These are phyloP conservation scores for Tetrahymena borealis DNA, from an alignment of 73 alveolate species.

Conservation along the genomic window DNA sequence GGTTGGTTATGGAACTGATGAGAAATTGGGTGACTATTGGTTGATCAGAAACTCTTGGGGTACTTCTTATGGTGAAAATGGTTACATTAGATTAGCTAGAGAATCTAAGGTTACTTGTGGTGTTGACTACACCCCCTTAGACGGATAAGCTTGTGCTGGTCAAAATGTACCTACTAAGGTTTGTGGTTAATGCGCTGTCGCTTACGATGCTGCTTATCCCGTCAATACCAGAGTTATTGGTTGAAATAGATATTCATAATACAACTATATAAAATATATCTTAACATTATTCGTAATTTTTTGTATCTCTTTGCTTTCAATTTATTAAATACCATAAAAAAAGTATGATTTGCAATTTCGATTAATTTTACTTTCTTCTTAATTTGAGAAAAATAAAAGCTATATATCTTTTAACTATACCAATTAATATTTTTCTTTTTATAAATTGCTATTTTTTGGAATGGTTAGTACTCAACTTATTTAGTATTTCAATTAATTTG, in stretches of 20 bases:
- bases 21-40: constrained; percentile 52
- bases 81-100: constrained; percentile 31
- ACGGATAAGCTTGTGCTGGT: constrained; percentile 45
- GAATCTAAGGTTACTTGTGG: constrained; percentile 39
- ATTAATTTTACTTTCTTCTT: too few species aligned
- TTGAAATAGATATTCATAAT: neutral
- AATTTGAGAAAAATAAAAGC: too few species aligned
- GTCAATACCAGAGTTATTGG: neutral
- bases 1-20: constrained; percentile 42
- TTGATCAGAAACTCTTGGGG: constrained; percentile 58
- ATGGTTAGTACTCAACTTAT: too few species aligned
- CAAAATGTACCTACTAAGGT: constrained; percentile 29
- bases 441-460: too few species aligned
- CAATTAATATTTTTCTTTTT: too few species aligned
- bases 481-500: too few species aligned
- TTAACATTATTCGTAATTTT: too few species aligned
- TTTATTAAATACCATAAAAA: too few species aligned
- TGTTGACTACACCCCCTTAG: constrained; percentile 35
- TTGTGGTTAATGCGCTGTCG: constrained; percentile 43
- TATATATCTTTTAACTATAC: too few species aligned
- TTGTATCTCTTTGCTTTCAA: too few species aligned
- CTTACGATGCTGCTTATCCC: constrained; percentile 15
- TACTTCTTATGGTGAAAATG: constrained; percentile 45
- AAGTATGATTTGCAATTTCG: too few species aligned
- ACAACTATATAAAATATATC: too few species aligned